Evolutionary conservation across 805 yeast genomes (phyloP), one percentile per base, ranked within the genome.

Genomic region (Komagataella pastoris): DNA sequence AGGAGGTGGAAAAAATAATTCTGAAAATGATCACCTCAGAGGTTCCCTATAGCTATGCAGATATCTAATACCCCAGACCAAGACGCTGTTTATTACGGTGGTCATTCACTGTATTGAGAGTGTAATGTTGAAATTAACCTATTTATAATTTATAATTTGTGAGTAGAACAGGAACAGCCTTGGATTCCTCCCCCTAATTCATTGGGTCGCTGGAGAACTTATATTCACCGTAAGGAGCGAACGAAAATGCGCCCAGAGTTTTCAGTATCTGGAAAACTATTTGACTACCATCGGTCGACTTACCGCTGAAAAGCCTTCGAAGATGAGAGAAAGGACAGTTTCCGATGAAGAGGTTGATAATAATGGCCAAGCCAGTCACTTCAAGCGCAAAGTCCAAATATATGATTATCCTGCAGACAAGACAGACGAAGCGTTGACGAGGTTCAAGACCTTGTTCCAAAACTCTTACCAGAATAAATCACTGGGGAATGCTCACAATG

Each of bases 391-490:
- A 10, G 40, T 30, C 40, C 12, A 30, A 30, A 30, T 30, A 30
- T 30, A 30, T 30, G 47, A 56, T 3, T 70, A 74, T 47, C 71
- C 68, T 44, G 77, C 71, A 10, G 79, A 80, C 63, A 80, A 75
- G 58, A 85, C 95, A 0, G 72, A 70, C 14, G 93, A 87, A 64
- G 97, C 96, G 0, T 60, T 70, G 52, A 51, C 60, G 19, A 73
- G 81, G 4, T 91, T 87, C 64, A 69, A 64, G 4, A 75, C 68
- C 54, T 61, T 91, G 48, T 66, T 67, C 24, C 75, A 75, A 50
- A 84, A 90, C 60, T 71, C 77, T 6, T 91, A 89, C 64, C 71
- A 78, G 18, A 71, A 71, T 51, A 83, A 81, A 60, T 58, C 65
- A 47, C 67, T 87, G 10, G 96, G 96, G 8, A 70, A 75, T 44